phyloP scores from a whole-genome alignment of 1,139 yeast genomes.

The Candida tropicalis region DNA sequence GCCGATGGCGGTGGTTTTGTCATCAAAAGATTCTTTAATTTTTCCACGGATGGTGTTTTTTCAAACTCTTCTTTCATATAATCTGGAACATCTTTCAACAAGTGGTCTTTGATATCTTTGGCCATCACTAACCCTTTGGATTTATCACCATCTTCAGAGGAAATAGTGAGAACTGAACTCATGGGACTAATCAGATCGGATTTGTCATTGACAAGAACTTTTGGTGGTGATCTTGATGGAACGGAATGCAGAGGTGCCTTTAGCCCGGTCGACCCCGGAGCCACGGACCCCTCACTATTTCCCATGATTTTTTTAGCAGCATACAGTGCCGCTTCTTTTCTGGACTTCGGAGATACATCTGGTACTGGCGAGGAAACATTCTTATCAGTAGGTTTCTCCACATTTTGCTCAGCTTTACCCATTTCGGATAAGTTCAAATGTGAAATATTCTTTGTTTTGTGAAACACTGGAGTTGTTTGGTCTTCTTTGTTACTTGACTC shows the following conservation, averaged over 20 bases:
- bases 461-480: conserved; percentile 16
- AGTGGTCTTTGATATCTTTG: conserved; percentile 21
- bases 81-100: conserved; percentile 37
- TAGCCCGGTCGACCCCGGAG: conserved; percentile 1
- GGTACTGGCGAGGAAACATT: conserved; percentile 16
- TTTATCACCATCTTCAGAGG: conserved; percentile 5
- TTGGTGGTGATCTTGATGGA: conserved; percentile 8
- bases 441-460: conserved; percentile 41
- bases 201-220: conserved; percentile 4
- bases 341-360: conserved; percentile 9
- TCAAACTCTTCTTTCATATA: conserved; percentile 39
- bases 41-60: conserved; percentile 47
- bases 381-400: not conserved
- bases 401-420: conserved; percentile 9
- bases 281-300: not conserved
- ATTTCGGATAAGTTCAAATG: conserved; percentile 45
- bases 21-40: conserved; percentile 38
- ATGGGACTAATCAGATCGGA: conserved; percentile 20
- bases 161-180: conserved; percentile 12
- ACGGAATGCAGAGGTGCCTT: conserved; percentile 3
- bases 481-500: conserved; percentile 12
- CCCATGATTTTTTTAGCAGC: conserved; percentile 11
- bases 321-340: conserved; percentile 15
- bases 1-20: conserved; percentile 45
- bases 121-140: conserved; percentile 10